phyloP scores from a whole-genome alignment of 345 rosid genomes.

The Gossypium bickii region DNA sequence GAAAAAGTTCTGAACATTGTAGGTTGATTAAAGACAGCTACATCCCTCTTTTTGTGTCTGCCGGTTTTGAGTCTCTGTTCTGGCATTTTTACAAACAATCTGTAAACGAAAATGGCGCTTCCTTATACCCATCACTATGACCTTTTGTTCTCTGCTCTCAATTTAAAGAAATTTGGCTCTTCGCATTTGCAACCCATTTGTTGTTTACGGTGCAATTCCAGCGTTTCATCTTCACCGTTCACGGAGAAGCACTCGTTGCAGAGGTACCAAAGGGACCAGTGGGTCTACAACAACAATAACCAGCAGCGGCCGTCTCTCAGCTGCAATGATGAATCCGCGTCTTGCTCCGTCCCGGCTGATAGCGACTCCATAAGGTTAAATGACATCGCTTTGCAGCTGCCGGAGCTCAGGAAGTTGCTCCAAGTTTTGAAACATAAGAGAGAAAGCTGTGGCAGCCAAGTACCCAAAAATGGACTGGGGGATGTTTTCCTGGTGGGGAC shows the following conservation, averaged over 20 bases:
- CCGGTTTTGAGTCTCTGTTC: conserved; percentile 9
- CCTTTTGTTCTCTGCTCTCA: conserved; percentile 22
- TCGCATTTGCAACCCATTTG: conserved; percentile 16
- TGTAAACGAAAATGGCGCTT: conserved; percentile 18
- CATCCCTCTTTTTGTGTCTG: background rate
- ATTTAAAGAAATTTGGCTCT: conserved; percentile 18
- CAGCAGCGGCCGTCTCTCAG: background rate
- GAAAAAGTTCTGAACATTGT: background rate
- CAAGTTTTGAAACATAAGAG: conserved; percentile 68
- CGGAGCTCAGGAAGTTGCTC: conserved; percentile 81
- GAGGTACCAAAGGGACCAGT: conserved; percentile 62
- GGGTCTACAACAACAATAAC: conserved; percentile 44
- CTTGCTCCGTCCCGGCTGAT: conserved; percentile 28
- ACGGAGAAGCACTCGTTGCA: conserved; percentile 62
- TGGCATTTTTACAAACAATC: background rate
- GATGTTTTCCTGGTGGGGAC: conserved; percentile 89
- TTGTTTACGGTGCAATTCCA: conserved; percentile 33
- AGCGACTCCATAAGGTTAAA: conserved; percentile 48
- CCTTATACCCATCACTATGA: conserved; percentile 22
- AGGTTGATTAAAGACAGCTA: background rate
- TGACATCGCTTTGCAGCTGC: conserved; percentile 87
- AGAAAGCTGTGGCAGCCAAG: conserved; percentile 26
- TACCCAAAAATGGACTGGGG: conserved; percentile 55
- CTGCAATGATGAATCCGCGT: conserved; percentile 8
- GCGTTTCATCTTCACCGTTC: conserved; percentile 52